phyloP scores from a whole-genome alignment of 352 stramenopile genomes.

The Phytopythium delawarense region DNA sequence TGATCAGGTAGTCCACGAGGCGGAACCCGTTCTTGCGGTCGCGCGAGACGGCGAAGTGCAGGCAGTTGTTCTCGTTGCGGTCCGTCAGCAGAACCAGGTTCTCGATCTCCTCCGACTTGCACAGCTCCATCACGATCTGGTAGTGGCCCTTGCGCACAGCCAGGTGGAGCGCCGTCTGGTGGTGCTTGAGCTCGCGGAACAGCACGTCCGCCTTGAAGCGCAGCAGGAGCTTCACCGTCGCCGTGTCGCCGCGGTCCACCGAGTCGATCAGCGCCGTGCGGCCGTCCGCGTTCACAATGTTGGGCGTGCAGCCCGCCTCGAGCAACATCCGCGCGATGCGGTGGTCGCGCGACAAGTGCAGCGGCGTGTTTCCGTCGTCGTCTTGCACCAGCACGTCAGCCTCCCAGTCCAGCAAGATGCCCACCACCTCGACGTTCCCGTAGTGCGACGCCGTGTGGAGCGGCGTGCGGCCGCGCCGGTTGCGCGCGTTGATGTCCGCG shows the following conservation, averaged over 20 bases:
- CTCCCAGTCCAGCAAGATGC: slow-evolving; percentile 78
- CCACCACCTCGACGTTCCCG: slow-evolving; percentile 77
- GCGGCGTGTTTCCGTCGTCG: slow-evolving; percentile 77
- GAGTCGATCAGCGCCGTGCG: slow-evolving; percentile 77
- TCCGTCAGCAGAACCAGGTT: slow-evolving; percentile 71
- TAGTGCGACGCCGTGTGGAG: slow-evolving; percentile 82
- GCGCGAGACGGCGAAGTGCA: slow-evolving; percentile 79
- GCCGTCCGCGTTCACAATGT: slow-evolving; percentile 81
- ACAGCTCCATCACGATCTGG: slow-evolving; percentile 83
- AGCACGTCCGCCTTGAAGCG: slow-evolving; percentile 83
- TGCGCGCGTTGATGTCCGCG: slow-evolving; percentile 81
- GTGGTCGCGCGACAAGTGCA: slow-evolving; percentile 76
- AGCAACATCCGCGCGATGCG: slow-evolving; percentile 79
- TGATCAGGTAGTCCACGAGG: slow-evolving; percentile 81
- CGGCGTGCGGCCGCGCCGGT: slow-evolving; percentile 71
- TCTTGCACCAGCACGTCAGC: slow-evolving; percentile 77
- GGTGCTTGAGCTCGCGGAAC: slow-evolving; percentile 83
- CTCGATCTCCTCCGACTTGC: slow-evolving; percentile 61
- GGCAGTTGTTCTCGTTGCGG: slow-evolving; percentile 81
- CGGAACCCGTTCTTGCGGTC: slow-evolving; percentile 81
- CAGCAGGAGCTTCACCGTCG: slow-evolving; percentile 75
- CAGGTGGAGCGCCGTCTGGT: slow-evolving; percentile 79
- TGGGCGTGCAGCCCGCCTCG: slow-evolving; percentile 76
- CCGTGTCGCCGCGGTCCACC: slow-evolving; percentile 63
- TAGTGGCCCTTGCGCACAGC: slow-evolving; percentile 83